phyloP scores from a whole-genome alignment of 2,329 filamentous ascomycete species.

The Rhynchosporium graminicola region DNA sequence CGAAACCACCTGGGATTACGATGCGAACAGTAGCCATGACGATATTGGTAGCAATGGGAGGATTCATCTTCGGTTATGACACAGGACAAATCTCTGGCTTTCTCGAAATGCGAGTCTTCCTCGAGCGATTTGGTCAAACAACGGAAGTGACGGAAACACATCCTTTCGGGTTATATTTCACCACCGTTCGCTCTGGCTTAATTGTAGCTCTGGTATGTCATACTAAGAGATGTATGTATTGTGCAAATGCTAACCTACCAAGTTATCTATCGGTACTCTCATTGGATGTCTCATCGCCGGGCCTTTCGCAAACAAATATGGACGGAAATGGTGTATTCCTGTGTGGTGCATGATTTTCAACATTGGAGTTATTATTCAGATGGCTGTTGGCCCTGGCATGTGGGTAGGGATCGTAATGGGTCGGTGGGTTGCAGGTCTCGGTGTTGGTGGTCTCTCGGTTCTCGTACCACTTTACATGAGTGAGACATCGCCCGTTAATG shows the following conservation, averaged over 20 bases:
- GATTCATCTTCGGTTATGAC: slow-evolving; percentile 41
- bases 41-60: slow-evolving; percentile 35
- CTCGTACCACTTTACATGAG: slow-evolving; percentile 68
- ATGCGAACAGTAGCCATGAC: slow-evolving; percentile 33
- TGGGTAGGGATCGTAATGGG: slow-evolving; percentile 68
- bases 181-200: slow-evolving; percentile 61
- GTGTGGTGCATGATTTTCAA: slow-evolving; percentile 58
- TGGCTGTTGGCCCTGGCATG: slow-evolving; percentile 52
- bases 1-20: slow-evolving; percentile 22
- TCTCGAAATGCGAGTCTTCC: slow-evolving; percentile 60
- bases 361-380: slow-evolving; percentile 66
- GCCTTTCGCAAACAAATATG: slow-evolving; percentile 64
- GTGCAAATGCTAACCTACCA: slow-evolving; percentile 45
- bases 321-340: slow-evolving; percentile 60
- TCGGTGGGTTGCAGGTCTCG: slow-evolving; percentile 66
- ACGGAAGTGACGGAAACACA: slow-evolving; percentile 30
- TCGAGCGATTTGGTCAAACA: slow-evolving; percentile 52
- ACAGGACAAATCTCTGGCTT: slow-evolving; percentile 54
- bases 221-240: slow-evolving; percentile 45
- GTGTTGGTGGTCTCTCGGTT: slow-evolving; percentile 66
- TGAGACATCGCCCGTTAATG: slow-evolving; percentile 61
- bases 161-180: slow-evolving; percentile 47
- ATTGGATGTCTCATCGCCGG: slow-evolving; percentile 76
- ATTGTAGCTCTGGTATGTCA: slow-evolving; percentile 58
- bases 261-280: slow-evolving; percentile 76